Evolutionary conservation across 768 basidiomycete genomes (phyloP), one percentile per base, ranked within the genome.

Genomic region (Russula griseocarnosa): DNA sequence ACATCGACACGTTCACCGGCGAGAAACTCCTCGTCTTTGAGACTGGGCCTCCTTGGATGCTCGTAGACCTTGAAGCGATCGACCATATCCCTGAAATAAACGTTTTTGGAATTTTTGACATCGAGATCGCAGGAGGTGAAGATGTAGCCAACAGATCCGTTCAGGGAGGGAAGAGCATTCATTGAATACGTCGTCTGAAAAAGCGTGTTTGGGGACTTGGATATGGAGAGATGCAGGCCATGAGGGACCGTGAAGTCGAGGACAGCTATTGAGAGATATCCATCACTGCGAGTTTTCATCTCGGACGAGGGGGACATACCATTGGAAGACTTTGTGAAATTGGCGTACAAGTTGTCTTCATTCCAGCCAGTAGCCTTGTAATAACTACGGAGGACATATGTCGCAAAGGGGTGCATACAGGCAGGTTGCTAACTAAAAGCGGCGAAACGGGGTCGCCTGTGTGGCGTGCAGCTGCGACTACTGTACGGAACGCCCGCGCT

Each of bases 311-410:
- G 1, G 16, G 49, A 50, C 73, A 36, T 63, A 96, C 94, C 90
- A 76, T 83, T 87, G 1, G 94, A 96, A 40, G 93, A 90, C 60
- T 92, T 85, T 1, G 93, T 97, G 50, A 98, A 70, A 68, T 95
- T 92, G 3, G 89, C 85, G 71, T 92, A 98, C 24, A 96, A 79
- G 71, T 96, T 96, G 75, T 98, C 95, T 73, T 96, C 92, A 70
- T 94, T 94, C 96, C 96, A 98, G 66, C 92, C 91, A 36, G 93
- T 97, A n/a, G 86, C 86, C 68, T 84, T 83, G 79, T 93, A 94
- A 75, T 96, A 98, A 73, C 82, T 87, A 67, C 89, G 87, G 42
- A 98, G 79, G 61, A 98, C 88, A 77, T 93, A 92, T 16, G 90
- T 83, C 44, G 91, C 87, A 71, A 93, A 93, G 7, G 92, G 88